A percentile compares a stretch with the other conserved stretches of the same genome.
These are phyloP conservation scores for Lepidium didymum DNA, from an alignment of 345 rosid genomes.

Conservation along the genomic window DNA sequence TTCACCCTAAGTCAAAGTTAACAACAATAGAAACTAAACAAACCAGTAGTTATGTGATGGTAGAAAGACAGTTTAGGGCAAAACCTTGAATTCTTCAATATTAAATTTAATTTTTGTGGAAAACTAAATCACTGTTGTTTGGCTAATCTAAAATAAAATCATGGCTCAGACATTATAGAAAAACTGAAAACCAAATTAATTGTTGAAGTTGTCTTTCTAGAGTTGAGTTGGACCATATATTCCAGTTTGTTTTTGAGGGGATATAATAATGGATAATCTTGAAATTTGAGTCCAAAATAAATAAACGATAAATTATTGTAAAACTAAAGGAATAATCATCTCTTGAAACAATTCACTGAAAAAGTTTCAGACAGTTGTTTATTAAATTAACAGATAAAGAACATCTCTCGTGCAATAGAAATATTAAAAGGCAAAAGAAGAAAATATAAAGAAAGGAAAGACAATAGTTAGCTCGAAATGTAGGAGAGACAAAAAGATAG, in stretches of 20 bases:
- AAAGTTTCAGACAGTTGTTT: not conserved
- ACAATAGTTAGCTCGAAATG: conserved; percentile 20
- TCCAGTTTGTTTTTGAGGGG: not conserved
- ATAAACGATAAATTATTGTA: not conserved
- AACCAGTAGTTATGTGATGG: no score
- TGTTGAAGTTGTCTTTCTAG: no score
- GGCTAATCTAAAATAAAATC: no score
- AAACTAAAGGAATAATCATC: not conserved
- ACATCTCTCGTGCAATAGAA: not conserved
- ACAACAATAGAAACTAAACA: not conserved
- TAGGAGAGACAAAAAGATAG: conserved; percentile 40
- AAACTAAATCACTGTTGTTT: no score
- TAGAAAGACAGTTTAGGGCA: no score
- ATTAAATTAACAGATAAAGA: not conserved
- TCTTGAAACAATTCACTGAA: not conserved
- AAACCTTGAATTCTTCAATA: no score
- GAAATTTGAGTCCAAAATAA: no score
- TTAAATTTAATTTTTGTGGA: no score
- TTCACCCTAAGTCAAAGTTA: not conserved
- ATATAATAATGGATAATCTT: no score
- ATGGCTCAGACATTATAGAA: no score
- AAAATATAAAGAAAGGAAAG: conserved; percentile 7
- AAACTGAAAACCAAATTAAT: no score
- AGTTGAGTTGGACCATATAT: no score
- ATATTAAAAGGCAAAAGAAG: conserved; percentile 1